phyloP scores from a whole-genome alignment of 306 rosid species.

The Casuarina glauca region DNA sequence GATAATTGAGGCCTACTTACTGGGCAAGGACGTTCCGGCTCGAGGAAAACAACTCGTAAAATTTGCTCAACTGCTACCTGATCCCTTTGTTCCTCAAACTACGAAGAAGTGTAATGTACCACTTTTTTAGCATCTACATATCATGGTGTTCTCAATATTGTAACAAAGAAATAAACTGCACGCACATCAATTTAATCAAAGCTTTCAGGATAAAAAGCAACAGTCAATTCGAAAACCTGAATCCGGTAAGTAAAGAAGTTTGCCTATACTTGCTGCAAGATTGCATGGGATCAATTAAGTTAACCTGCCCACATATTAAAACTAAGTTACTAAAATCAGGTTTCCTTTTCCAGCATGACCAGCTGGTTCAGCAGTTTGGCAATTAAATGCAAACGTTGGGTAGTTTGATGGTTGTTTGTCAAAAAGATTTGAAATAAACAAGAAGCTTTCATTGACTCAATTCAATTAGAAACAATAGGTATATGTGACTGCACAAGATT shows the following conservation, averaged over 20 bases:
- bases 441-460: not conserved
- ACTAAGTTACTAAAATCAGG: not conserved
- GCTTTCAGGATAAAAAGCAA: not conserved
- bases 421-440: not conserved
- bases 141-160: constrained; percentile 14
- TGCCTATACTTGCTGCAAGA: not conserved
- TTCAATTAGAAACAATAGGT: not conserved
- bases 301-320: not conserved
- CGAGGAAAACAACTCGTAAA: constrained; percentile 79
- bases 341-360: not conserved
- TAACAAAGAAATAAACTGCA: not conserved
- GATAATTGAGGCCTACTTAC: constrained; percentile 47
- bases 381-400: not conserved
- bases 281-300: not conserved
- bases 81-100: constrained; percentile 96
- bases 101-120: constrained; percentile 23
- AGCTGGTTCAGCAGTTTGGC: not conserved
- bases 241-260: not conserved
- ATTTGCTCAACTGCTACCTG: constrained; percentile 87
- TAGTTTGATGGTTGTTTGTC: not conserved
- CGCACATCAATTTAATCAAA: not conserved
- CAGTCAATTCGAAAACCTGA: not conserved
- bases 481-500: not conserved
- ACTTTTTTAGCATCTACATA: constrained; percentile 23
- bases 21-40: constrained; percentile 70